Percentiles rank a stretch among this genome's conserved stretches.
Evolutionary conservation across 345 rosid genomes (phyloP).

Genomic region (Durio zibethinus): DNA sequence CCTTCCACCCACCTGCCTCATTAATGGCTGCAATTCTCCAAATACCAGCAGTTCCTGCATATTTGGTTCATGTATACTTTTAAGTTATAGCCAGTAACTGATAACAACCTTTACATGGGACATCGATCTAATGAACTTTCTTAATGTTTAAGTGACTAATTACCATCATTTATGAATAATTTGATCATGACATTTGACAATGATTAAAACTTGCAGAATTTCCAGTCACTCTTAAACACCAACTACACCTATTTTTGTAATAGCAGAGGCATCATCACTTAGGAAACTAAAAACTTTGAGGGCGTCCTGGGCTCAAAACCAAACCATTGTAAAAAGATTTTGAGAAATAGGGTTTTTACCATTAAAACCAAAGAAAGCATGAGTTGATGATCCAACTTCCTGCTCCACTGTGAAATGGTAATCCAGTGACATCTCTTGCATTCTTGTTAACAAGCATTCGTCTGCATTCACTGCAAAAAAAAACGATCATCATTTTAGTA

Average conservation of each 20-base stretch:
- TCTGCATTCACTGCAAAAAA: conserved; percentile 70
- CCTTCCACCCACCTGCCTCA: conserved; percentile 99
- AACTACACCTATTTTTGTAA: neutral
- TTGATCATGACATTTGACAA: neutral
- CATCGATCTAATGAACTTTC: neutral
- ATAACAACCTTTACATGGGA: neutral
- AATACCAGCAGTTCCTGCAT: conserved; percentile 96
- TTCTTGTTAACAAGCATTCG: conserved; percentile 94
- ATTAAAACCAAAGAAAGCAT: conserved; percentile 98
- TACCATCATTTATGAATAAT: neutral
- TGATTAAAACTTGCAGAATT: neutral
- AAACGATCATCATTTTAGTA: neutral
- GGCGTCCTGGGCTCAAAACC: neutral
- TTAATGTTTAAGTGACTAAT: neutral
- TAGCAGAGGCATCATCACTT: neutral
- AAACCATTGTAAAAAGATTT: neutral
- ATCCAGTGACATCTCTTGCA: conserved; percentile 99
- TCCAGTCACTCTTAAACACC: neutral
- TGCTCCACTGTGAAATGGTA: conserved; percentile 98
- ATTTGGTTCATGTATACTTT: neutral
- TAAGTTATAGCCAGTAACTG: neutral
- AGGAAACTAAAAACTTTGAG: neutral
- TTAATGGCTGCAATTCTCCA: conserved; percentile 98
- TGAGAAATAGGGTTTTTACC: conserved; percentile 40
- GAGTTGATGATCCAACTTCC: conserved; percentile 98